Base-by-base conservation (phyloP, 2,329 filamentous ascomycete species). In the Conoideocrella luteorostrata region DNA sequence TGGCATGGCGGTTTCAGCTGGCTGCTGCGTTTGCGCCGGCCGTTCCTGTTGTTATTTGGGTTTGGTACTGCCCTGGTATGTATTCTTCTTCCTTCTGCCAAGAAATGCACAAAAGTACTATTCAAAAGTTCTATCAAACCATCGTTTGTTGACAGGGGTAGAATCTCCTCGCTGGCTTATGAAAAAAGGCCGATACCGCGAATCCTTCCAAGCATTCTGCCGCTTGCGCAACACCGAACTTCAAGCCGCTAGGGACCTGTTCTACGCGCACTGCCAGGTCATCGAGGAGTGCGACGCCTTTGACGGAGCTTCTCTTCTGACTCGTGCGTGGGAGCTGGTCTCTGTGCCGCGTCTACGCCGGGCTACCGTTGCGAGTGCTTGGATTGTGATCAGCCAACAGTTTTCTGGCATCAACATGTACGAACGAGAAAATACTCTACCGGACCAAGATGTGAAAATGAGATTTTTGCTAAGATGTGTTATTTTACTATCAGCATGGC, bases 101-200 rank as follows among this genome's bases (percentile, higher is more conserved):
- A n/a, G n/a, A n/a, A n/a, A n/a, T n/a, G n/a, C n/a, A n/a, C n/a
- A n/a, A n/a, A n/a, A n/a, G n/a, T n/a, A n/a, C n/a, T n/a, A n/a
- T n/a, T n/a, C n/a, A n/a, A n/a, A n/a, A n/a, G n/a, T n/a, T n/a
- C n/a, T n/a, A n/a, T n/a, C n/a, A n/a, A n/a, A n/a, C n/a, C n/a
- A n/a, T n/a, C n/a, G n/a, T n/a, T n/a, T n/a, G n/a, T n/a, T n/a
- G n/a, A n/a, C n/a, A n/a, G n/a, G n/a, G n/a, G 34, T 10, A 53
- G 78, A 83, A 53, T 82, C 78, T 0, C 79, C 80, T 5, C 70
- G 79, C 39, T 84, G 80, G 79, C 72, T 73, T 36, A 77, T 84
- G 60, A 81, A 80, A 52, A 81, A 81, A 51, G 68, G 69, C 7
- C 66, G 67, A 26, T 75, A 78, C 52, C 50, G 49, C 7, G 63